Evolutionary conservation across 257 asterid species (phyloP).

Genomic region (Pogostemon cablin): DNA sequence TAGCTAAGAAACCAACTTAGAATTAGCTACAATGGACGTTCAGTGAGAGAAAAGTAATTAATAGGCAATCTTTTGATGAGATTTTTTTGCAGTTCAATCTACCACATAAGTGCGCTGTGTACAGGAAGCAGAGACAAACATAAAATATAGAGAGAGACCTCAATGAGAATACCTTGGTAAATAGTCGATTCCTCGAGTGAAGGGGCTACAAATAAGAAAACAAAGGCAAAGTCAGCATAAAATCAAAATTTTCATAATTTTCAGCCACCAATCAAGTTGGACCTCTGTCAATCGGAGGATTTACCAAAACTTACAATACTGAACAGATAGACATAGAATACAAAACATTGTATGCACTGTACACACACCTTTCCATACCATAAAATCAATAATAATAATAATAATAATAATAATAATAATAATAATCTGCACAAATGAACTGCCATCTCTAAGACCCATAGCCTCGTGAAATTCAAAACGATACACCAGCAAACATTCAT

Average conservation of each 20-base stretch:
- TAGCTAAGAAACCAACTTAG: neutral
- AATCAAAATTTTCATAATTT: neutral
- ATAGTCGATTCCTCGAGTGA: slow-evolving; percentile 72
- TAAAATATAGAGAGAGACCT: slow-evolving; percentile 9
- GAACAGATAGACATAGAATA: slow-evolving; percentile 1
- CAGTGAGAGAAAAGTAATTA: neutral
- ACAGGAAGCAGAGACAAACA: neutral
- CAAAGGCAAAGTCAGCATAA: slow-evolving; percentile 28
- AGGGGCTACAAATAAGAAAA: slow-evolving; percentile 91
- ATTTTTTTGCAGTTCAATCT: slow-evolving; percentile 21
- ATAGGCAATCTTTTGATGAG: neutral
- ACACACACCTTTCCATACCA: neutral
- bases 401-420: neutral
- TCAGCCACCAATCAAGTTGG: slow-evolving; percentile 6
- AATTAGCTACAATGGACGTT: neutral
- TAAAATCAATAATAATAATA: neutral
- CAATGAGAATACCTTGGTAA: slow-evolving; percentile 67
- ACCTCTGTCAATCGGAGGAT: neutral
- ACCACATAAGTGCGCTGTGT: neutral
- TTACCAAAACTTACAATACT: slow-evolving; percentile 11
- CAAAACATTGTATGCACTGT: neutral
- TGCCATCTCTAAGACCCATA: slow-evolving; percentile 10
- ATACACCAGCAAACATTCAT: neutral
- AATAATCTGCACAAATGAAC: neutral
- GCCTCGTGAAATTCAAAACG: neutral